A percentile compares a stretch with the other conserved stretches of the same genome.
Evolutionary conservation across 2,329 filamentous ascomycete genomes (phyloP).

Genomic region (Apiospora marii): DNA sequence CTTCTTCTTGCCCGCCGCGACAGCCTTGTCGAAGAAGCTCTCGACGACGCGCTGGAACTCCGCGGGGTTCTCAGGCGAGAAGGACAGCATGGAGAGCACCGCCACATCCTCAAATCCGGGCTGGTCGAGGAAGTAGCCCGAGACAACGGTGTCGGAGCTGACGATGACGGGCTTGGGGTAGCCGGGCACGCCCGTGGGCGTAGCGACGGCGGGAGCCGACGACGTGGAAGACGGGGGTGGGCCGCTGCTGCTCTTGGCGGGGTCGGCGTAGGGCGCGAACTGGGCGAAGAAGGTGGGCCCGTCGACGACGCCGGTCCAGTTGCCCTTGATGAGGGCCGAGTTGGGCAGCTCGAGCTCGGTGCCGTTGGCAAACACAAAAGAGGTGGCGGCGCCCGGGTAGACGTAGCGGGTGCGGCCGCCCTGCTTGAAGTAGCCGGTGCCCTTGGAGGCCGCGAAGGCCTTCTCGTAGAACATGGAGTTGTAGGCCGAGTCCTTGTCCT

Average conservation of each 20-base stretch:
- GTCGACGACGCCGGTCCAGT: constrained; percentile 43
- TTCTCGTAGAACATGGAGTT: constrained; percentile 51
- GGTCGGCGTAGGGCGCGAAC: constrained; percentile 38
- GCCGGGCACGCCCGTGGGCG: constrained; percentile 13
- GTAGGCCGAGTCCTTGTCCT: constrained; percentile 50
- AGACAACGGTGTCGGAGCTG: constrained; percentile 40
- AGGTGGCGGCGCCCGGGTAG: constrained; percentile 49
- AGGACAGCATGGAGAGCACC: constrained; percentile 42
- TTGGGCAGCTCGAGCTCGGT: constrained; percentile 44
- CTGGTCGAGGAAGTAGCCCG: constrained; percentile 44
- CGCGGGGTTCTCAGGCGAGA: constrained; percentile 36
- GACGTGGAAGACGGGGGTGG: constrained; percentile 24
- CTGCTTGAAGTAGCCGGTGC: constrained; percentile 46
- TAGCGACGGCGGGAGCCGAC: background rate
- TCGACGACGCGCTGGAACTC: constrained; percentile 44
- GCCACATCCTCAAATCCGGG: constrained; percentile 43
- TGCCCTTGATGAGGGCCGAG: constrained; percentile 44
- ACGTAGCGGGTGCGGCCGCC: constrained; percentile 43
- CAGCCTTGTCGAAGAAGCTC: constrained; percentile 43
- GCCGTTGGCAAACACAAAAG: constrained; percentile 49
- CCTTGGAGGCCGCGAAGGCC: constrained; percentile 41
- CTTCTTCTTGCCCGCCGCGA: constrained; percentile 60
- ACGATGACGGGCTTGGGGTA: constrained; percentile 33
- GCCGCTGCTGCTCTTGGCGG: constrained; percentile 14
- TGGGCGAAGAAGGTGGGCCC: constrained; percentile 40